phyloP scores from a whole-genome alignment of 139 green algal species.

The Chlorella sorokiniana region DNA sequence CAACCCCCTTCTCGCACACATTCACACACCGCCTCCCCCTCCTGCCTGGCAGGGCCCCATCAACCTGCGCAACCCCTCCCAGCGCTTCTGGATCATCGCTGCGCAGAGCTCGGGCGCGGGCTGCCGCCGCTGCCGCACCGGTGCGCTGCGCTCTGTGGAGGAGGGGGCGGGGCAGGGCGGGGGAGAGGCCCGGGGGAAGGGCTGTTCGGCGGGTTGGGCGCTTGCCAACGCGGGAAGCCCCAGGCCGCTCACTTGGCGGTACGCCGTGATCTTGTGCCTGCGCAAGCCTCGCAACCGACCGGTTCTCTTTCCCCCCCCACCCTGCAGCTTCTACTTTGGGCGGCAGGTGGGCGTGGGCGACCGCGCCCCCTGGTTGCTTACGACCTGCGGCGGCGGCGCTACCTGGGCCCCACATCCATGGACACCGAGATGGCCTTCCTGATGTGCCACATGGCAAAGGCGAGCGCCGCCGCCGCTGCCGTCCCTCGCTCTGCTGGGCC shows the following conservation, averaged over 20 bases:
- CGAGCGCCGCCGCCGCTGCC: too few species aligned
- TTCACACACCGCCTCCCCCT: not conserved
- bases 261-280: too few species aligned
- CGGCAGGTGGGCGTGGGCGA: slow-evolving; percentile 63
- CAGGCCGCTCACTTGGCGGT: too few species aligned
- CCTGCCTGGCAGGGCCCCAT: slow-evolving; percentile 54
- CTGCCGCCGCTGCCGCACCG: slow-evolving; percentile 25
- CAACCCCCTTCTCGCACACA: not conserved
- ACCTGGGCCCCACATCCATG: slow-evolving; percentile 95
- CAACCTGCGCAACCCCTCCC: slow-evolving; percentile 56
- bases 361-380: slow-evolving; percentile 47
- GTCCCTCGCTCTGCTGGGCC: too few species aligned
- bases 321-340: slow-evolving; percentile 78
- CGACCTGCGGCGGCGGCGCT: slow-evolving; percentile 72
- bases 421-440: slow-evolving; percentile 93
- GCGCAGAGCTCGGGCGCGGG: not conserved
- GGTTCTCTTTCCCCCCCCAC: not conserved
- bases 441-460: slow-evolving; percentile 89
- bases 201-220: too few species aligned
- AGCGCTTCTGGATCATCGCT: slow-evolving; percentile 66
- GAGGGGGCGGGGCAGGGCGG: not conserved
- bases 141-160: not conserved
- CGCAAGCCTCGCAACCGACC: too few species aligned
- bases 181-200: not conserved
- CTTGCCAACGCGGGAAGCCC: too few species aligned